A percentile compares a stretch with the other conserved stretches of the same genome.
phyloP scores from a whole-genome alignment of 495 filamentous ascomycete species.

The Clavariopsis aquatica region DNA sequence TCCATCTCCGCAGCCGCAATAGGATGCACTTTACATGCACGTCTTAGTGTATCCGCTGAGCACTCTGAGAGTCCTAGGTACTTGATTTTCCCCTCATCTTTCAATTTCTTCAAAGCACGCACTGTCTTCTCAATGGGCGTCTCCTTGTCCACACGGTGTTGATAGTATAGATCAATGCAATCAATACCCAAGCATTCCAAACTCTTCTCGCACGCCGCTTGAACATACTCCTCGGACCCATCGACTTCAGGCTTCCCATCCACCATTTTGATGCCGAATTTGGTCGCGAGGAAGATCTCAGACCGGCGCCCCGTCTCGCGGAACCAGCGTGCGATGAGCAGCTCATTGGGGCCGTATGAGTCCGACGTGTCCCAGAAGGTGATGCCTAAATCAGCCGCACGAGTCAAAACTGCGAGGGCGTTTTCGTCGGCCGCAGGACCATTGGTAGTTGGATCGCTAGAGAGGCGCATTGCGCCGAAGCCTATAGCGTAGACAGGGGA shows the following conservation, averaged over 20 bases:
- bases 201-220: constrained; percentile 53
- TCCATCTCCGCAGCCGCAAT: constrained; percentile 65
- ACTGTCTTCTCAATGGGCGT: constrained; percentile 69
- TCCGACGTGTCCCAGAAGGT: constrained; percentile 54
- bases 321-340: constrained; percentile 59
- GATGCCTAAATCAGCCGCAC: constrained; percentile 51
- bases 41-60: constrained; percentile 57
- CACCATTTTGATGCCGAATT: constrained; percentile 49
- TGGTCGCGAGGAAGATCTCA: constrained; percentile 61
- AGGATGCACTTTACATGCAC: constrained; percentile 60
- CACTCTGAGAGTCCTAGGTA: constrained; percentile 61
- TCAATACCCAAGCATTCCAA: constrained; percentile 55
- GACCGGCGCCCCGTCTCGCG: constrained; percentile 51
- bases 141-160: constrained; percentile 56
- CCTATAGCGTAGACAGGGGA: constrained; percentile 23
- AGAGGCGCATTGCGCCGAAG: constrained; percentile 27
- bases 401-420: constrained; percentile 52
- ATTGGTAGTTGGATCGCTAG: not conserved
- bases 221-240: constrained; percentile 56
- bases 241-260: constrained; percentile 39
- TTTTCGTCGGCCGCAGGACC: constrained; percentile 44
- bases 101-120: constrained; percentile 47
- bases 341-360: constrained; percentile 50
- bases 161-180: constrained; percentile 63
- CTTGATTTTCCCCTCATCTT: constrained; percentile 57